phyloP scores from a whole-genome alignment of 805 yeast species.

The Wickerhamomyces queroliae region DNA sequence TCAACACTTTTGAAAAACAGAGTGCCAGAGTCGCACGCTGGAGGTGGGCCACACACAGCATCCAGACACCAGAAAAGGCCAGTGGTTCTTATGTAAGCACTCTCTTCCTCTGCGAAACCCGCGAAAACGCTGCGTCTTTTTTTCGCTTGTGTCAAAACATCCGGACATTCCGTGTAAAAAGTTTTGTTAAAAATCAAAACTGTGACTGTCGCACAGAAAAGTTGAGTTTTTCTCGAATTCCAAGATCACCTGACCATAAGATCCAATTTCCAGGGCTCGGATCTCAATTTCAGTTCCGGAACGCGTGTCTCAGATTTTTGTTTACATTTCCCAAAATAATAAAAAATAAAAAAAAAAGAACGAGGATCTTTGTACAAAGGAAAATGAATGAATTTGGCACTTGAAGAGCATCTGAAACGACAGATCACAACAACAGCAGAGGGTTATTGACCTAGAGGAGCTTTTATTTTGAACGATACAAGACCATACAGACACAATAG shows the following conservation, averaged over 20 bases:
- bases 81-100: neutral
- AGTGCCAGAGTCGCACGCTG: constrained; percentile 3
- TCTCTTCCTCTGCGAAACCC: neutral
- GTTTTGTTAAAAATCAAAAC: too few relatives aligned
- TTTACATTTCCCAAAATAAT: neutral
- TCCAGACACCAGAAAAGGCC: neutral
- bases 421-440: too few relatives aligned
- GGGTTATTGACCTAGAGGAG: too few relatives aligned
- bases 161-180: neutral
- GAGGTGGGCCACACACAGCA: neutral
- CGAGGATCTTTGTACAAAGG: neutral
- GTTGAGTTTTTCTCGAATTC: neutral
- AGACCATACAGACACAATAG: neutral
- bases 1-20: constrained; percentile 14
- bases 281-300: neutral
- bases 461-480: neutral
- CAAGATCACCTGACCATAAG: neutral
- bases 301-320: neutral
- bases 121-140: neutral
- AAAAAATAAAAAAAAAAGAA: neutral
- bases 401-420: too few relatives aligned
- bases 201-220: too few relatives aligned
- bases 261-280: neutral
- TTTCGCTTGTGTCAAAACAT: neutral
- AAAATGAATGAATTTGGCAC: too few relatives aligned